Evolutionary conservation across 768 basidiomycete genomes (phyloP).

Genomic region (Leccinum subgranulosum): DNA sequence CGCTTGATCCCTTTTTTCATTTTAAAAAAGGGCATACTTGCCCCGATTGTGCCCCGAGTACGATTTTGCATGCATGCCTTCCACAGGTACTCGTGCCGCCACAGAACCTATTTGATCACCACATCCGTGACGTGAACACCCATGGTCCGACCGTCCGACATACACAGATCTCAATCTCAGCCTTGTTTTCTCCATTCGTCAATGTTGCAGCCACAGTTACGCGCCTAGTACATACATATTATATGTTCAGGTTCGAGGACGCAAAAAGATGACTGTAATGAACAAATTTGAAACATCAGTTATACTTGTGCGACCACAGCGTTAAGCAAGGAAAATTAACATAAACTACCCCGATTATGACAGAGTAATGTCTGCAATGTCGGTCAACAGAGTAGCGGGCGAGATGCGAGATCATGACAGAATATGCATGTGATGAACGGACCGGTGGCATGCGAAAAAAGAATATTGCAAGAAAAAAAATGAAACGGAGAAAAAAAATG

Average conservation of each 20-base stretch:
- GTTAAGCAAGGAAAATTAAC: conserved; percentile 17
- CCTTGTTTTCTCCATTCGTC: neutral
- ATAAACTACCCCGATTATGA: conserved; percentile 9
- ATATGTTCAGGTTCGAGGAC: conserved; percentile 1
- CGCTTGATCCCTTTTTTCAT: neutral
- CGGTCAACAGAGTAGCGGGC: conserved; percentile 5
- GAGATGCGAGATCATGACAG: conserved; percentile 19
- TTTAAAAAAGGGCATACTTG: conserved; percentile 4
- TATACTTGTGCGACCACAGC: conserved; percentile 17
- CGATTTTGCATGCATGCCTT: neutral
- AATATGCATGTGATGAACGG: conserved; percentile 12
- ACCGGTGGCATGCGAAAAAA: conserved; percentile 22
- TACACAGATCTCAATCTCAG: neutral
- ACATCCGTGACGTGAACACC: neutral
- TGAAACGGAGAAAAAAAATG: conserved; percentile 5
- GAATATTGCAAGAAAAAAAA: conserved; percentile 8
- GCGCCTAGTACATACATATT: neutral
- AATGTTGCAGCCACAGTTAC: neutral
- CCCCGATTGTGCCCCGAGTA: neutral
- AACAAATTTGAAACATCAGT: conserved; percentile 6
- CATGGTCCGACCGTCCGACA: neutral
- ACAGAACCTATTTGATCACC: conserved; percentile 2
- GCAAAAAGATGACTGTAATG: conserved; percentile 4
- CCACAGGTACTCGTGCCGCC: conserved; percentile 3
- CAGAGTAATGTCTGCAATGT: conserved; percentile 17